Evolutionary conservation across 1,139 yeast species (phyloP).

Genomic region (Pichia norvegensis): DNA sequence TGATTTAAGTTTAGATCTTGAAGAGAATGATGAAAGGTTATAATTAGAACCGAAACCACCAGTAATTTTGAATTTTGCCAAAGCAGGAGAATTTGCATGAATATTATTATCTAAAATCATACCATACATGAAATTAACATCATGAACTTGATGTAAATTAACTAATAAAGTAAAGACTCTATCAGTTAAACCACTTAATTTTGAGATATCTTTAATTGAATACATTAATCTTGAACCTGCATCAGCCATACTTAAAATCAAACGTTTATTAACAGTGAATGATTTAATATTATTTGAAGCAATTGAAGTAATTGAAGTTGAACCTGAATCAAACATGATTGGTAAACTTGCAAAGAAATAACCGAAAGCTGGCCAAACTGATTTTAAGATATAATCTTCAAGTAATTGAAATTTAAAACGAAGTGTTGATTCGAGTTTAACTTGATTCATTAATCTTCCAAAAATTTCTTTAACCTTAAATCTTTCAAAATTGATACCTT

Average conservation of each 20-base stretch:
- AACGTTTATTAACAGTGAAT: constrained; percentile 81
- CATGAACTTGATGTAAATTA: constrained; percentile 76
- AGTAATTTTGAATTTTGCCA: constrained; percentile 11
- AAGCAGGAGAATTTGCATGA: constrained; percentile 14
- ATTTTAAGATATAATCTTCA: constrained; percentile 83
- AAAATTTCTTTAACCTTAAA: constrained; percentile 56
- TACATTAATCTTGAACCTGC: constrained; percentile 97
- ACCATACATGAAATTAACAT: constrained; percentile 61
- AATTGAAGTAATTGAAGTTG: constrained; percentile 5
- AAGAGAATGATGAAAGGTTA: constrained; percentile 25
- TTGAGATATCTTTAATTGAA: constrained; percentile 88
- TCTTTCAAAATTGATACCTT: constrained; percentile 81
- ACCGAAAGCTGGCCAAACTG: constrained; percentile 93
- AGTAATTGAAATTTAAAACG: constrained; percentile 56
- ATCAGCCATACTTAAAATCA: constrained; percentile 86
- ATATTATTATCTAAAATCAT: not conserved
- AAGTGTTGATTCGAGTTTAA: constrained; percentile 44
- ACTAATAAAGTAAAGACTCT: constrained; percentile 70
- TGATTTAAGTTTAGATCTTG: constrained; percentile 18
- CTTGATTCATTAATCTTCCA: constrained; percentile 41
- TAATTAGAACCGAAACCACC: constrained; percentile 35
- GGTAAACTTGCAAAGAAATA: constrained; percentile 87
- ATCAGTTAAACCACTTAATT: constrained; percentile 84
- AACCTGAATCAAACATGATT: constrained; percentile 39
- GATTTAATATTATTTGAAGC: constrained; percentile 64